Base-by-base conservation (phyloP, 2,329 filamentous ascomycete genomes). In the Verticillium isaacii region DNA sequence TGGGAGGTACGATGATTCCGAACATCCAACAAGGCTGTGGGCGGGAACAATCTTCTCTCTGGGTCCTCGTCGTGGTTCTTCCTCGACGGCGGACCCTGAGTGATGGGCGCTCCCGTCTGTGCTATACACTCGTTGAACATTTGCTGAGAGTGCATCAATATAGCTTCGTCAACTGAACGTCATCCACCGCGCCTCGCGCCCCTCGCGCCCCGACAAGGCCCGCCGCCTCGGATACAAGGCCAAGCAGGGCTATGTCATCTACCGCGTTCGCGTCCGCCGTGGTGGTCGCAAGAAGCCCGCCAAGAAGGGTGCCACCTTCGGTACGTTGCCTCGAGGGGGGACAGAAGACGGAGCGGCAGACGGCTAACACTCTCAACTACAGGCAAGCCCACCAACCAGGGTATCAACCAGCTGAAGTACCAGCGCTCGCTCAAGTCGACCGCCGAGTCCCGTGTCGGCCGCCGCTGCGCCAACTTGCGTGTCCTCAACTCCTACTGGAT, bases 401-500 rank as follows among this genome's bases (percentile, higher is more conserved):
- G 95, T 92, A 87, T 99, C 75, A 99, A 99, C 90, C 95, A 99
- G 88, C 93, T 99, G 80, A 99, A 99, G 89, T 99, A 98, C 91
- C 96, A 99, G 89, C 92, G 94, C 81, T 98, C 95, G 72, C 93
- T 98, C 80, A 91, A 90, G 82, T 87, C 94, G 75, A 99, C 95
- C 74, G 96, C 96, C 75, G 96, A 99, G 88, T 95, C 99, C 90
- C 95, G 95, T 91, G 94, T 99, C 79, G 95, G 96, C 77, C 93
- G 93, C 82, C 93, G 94, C 80, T 97, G 93, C 86, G 93, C 93
- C 84, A 99, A 99, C 86, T 84, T 99, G 81, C 93, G 95, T 78
- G 95, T 99, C 78, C 91, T 99, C 77, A 99, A 99, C 91, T 98
- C 94, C 68, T 99, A 99, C 93, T 99, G 96, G 96, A 92, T 99